Evolutionary conservation across 2,329 filamentous ascomycete species (phyloP).

Genomic region (Plenodomus tracheiphilus): DNA sequence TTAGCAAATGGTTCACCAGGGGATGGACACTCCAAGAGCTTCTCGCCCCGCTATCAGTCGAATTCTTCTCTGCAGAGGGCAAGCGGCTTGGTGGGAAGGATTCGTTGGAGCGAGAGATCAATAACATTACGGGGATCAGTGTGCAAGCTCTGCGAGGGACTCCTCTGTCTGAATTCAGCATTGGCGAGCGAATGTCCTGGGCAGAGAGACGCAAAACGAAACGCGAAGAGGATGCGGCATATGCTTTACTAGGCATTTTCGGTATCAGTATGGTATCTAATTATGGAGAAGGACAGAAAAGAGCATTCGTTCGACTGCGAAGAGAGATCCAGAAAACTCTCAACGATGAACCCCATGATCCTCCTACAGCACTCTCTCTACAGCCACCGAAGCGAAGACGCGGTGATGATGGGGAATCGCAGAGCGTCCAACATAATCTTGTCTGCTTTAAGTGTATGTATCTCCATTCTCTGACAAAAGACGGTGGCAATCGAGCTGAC

Average conservation of each 20-base stretch:
- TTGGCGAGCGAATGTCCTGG: slow-evolving; percentile 12
- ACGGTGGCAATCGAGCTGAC: slow-evolving; percentile 1
- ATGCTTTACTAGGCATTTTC: slow-evolving; percentile 17
- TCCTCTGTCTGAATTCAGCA: slow-evolving; percentile 2
- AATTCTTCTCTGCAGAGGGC: slow-evolving; percentile 13
- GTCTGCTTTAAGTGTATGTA: slow-evolving; percentile 1
- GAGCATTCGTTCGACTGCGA: no score
- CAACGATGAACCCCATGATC: neutral
- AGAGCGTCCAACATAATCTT: neutral
- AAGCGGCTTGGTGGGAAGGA: slow-evolving; percentile 4
- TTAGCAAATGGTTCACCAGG: neutral
- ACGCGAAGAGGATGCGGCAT: slow-evolving; percentile 8
- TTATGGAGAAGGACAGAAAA: neutral
- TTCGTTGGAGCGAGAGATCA: slow-evolving; percentile 3
- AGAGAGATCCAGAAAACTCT: neutral
- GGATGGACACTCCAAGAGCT: slow-evolving; percentile 7
- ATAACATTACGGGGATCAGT: slow-evolving; percentile 6
- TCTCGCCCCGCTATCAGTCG: slow-evolving; percentile 4
- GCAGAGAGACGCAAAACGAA: slow-evolving; percentile 10
- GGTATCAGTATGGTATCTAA: slow-evolving; percentile 2
- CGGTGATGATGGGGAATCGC: neutral
- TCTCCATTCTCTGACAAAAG: neutral
- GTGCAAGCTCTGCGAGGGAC: neutral
- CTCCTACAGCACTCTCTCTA: neutral
- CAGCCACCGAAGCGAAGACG: slow-evolving; percentile 1